Evolutionary conservation across 352 stramenopile species (phyloP).

Genomic region (Phytophthora pisi): DNA sequence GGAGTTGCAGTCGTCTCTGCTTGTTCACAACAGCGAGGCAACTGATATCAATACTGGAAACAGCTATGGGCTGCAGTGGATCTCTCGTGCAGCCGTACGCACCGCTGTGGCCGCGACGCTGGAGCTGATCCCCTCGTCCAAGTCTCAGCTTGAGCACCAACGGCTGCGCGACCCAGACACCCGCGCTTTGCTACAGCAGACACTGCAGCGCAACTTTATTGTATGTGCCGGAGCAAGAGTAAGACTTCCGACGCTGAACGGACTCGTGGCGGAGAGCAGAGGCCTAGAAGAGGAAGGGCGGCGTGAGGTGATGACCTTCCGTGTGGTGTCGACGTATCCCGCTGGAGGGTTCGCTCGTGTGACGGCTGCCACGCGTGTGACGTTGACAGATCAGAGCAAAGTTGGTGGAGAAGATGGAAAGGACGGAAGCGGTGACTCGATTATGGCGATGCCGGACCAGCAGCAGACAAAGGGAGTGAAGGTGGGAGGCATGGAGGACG

Average conservation of each 20-base stretch:
- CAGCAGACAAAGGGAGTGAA: constrained; percentile 25
- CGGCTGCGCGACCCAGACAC: constrained; percentile 40
- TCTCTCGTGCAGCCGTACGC: constrained; percentile 48
- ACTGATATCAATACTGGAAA: not conserved
- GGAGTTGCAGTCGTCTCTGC: constrained; percentile 32
- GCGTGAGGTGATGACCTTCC: constrained; percentile 36
- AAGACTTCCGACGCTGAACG: constrained; percentile 39
- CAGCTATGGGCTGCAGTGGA: constrained; percentile 41
- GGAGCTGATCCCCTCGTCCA: constrained; percentile 32
- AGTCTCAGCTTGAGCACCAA: constrained; percentile 12
- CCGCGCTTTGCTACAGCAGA: constrained; percentile 59
- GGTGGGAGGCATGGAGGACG: constrained; percentile 71
- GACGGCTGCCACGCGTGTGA: constrained; percentile 56
- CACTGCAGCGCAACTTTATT: constrained; percentile 56
- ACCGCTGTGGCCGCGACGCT: constrained; percentile 59
- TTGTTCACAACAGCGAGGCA: constrained; percentile 5
- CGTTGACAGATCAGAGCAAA: constrained; percentile 42
- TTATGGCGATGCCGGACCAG: not conserved
- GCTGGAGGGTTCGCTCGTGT: constrained; percentile 38
- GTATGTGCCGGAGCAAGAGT: constrained; percentile 48
- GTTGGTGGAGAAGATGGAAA: not conserved
- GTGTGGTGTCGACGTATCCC: constrained; percentile 59
- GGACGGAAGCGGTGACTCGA: not conserved
- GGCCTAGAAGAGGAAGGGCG: constrained; percentile 4
- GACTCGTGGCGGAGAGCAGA: constrained; percentile 31